Conservation (phyloP, 2,329 filamentous ascomycete species). For the Sporothrix globosa region DNA sequence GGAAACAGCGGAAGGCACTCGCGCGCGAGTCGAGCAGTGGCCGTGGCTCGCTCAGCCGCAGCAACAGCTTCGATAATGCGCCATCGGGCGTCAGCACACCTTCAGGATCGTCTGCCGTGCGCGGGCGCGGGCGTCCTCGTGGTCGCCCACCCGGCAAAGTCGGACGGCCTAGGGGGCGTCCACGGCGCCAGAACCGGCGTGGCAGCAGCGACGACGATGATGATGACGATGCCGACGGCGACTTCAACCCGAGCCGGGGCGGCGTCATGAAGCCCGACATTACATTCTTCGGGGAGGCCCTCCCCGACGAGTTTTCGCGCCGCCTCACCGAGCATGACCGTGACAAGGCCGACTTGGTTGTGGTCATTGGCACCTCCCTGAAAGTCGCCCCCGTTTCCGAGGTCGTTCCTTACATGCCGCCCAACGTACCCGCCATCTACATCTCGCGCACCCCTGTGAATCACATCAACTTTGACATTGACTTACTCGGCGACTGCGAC, state of each 20-base stretch:
- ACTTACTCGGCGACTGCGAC: slow-evolving; percentile 94
- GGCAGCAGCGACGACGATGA: slow-evolving; percentile 42
- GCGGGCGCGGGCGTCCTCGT: slow-evolving; percentile 32
- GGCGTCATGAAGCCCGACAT: slow-evolving; percentile 97
- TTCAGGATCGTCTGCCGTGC: slow-evolving; percentile 16
- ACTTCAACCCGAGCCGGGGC: slow-evolving; percentile 30
- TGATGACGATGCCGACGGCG: slow-evolving; percentile 53
- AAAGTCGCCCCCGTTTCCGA: slow-evolving; percentile 96
- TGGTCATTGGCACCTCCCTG: slow-evolving; percentile 94
- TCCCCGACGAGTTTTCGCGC: slow-evolving; percentile 80
- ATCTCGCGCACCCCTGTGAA: slow-evolving; percentile 81
- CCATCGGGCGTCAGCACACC: slow-evolving; percentile 38
- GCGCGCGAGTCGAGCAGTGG: slow-evolving; percentile 16
- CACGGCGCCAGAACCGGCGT: slow-evolving; percentile 43
- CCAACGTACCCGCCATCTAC: slow-evolving; percentile 85
- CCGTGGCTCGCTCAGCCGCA: slow-evolving; percentile 30
- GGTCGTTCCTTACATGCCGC: slow-evolving; percentile 77
- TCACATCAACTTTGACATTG: slow-evolving; percentile 95
- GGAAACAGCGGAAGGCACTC: slow-evolving; percentile 45
- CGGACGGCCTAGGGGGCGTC: slow-evolving; percentile 46
- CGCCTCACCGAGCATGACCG: slow-evolving; percentile 82
- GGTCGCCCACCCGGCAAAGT: slow-evolving; percentile 42
- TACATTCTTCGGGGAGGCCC: slow-evolving; percentile 92
- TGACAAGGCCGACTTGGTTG: slow-evolving; percentile 79
- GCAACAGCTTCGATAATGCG: slow-evolving; percentile 33